Base-by-base conservation (phyloP, 2,329 filamentous ascomycete species). In the Thermothelomyces thermophilus region DNA sequence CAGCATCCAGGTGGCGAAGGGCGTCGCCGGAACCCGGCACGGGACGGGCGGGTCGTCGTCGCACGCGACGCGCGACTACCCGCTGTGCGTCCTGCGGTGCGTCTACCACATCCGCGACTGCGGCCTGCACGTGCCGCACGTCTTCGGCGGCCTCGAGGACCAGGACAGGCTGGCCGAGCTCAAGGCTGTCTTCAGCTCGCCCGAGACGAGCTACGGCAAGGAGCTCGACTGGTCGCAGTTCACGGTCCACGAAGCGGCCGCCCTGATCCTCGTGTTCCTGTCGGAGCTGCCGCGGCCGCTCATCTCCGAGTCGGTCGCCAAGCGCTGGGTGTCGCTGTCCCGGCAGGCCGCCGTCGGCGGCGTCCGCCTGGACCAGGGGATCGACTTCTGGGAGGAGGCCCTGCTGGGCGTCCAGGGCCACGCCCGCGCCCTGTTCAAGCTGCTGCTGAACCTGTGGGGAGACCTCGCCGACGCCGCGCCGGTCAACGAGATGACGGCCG, bases 381-480 rank as follows among this genome's bases (percentile, higher is more conserved):
- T 73, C 39, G 70, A 73, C 52, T 73, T 73, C 47, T 73, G 71
- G 71, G 70, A 72, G 51, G 70, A 73, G 59, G 69, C 71, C 7
- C 59, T 73, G 5, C 63, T 63, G 20, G 67, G 68, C 0, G 60
- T 73, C 9, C 63, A 65, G 11, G 70, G 69, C 1, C 62, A 65
- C 1, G 61, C 61, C 5, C 63, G 69, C 34, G 65, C 60, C 41
- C 50, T 72, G 28, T 65, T 73, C 55, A 73, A 73, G 59, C 58
- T 73, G 50, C 58, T 73, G 56, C 59, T 73, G 22, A 70, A 70
- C 46, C 58, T 73, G 14, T 72, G 70, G 70, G 70, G 68, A 2
- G 67, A 70, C 24, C 60, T 73, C 14, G 66, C 69, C 3, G 63
- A 67, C 19, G 64, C 64, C 0, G 66, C 65, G 10, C 66, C 70